These are phyloP conservation scores for Schizophyllum commune DNA, from an alignment of 1,284 basidiomycete genomes.

Conservation along the genomic window DNA sequence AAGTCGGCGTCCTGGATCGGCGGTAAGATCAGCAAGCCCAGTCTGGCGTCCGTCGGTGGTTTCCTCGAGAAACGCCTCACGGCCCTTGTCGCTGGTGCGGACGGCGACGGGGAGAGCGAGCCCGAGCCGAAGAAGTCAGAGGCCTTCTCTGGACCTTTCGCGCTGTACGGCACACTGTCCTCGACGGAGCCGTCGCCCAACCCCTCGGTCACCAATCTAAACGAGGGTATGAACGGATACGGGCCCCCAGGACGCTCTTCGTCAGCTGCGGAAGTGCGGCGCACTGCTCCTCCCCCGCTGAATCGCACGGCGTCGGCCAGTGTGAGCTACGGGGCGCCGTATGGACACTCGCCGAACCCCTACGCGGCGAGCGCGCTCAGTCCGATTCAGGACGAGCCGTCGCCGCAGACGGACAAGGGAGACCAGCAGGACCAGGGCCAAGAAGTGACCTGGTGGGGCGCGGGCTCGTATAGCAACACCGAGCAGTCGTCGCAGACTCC, in stretches of 20 bases:
- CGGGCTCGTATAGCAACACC: constrained; percentile 34
- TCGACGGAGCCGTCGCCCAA: constrained; percentile 69
- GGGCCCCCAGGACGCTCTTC: constrained; percentile 59
- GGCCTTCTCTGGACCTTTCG: constrained; percentile 76
- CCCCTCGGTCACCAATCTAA: constrained; percentile 44
- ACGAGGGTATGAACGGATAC: constrained; percentile 32
- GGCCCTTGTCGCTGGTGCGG: constrained; percentile 89
- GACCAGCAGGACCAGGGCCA: constrained; percentile 23
- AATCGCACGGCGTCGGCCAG: constrained; percentile 47
- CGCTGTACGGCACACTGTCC: constrained; percentile 92
- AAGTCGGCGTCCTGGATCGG: constrained; percentile 77
- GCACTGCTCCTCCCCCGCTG: constrained; percentile 32
- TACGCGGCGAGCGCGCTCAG: constrained; percentile 28
- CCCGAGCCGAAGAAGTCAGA: constrained; percentile 35
- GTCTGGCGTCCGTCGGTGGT: constrained; percentile 85
- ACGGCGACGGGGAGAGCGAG: constrained; percentile 32
- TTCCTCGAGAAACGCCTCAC: constrained; percentile 94
- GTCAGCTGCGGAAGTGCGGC: constrained; percentile 64
- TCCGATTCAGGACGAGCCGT: constrained; percentile 20
- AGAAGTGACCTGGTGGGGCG: constrained; percentile 50
- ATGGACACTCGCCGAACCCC: constrained; percentile 19
- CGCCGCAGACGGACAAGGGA: constrained; percentile 15
- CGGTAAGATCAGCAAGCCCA: constrained; percentile 78
- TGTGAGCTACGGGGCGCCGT: constrained; percentile 35
- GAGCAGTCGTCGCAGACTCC: constrained; percentile 40